phyloP scores from a whole-genome alignment of 192 early-diverging fungal species.

The Gaertneriomyces semiglobifer region DNA sequence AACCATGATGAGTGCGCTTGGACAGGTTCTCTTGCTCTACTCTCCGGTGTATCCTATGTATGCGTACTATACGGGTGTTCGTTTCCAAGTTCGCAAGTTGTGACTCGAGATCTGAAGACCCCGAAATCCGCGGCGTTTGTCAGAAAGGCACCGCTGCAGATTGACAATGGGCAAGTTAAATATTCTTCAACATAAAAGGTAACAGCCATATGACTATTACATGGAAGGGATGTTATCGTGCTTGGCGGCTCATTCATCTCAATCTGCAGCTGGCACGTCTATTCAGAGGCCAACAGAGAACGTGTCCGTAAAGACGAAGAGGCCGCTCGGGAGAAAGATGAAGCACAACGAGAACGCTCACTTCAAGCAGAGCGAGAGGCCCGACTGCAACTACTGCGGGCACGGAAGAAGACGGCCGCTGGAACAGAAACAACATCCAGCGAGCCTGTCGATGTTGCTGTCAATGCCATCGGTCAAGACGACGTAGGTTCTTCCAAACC shows the following conservation, averaged over 20 bases:
- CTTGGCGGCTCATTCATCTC: neutral
- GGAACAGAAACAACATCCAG: conserved; percentile 50
- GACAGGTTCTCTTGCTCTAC: too few relatives aligned
- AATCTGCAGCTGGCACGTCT: conserved; percentile 67
- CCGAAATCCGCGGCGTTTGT: too few relatives aligned
- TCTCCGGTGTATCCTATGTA: too few relatives aligned
- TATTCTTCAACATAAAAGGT: conserved; percentile 69
- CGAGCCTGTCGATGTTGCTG: conserved; percentile 55
- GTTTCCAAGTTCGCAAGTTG: too few relatives aligned
- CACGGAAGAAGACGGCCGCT: conserved; percentile 20
- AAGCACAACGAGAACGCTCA: conserved; percentile 45
- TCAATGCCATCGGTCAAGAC: conserved; percentile 44
- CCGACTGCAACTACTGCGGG: conserved; percentile 52
- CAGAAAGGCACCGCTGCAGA: too few relatives aligned
- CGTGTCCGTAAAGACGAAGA: conserved; percentile 66
- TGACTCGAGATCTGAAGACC: too few relatives aligned
- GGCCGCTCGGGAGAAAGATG: conserved; percentile 56
- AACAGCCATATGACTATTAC: neutral
- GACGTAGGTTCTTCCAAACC: neutral
- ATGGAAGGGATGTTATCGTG: neutral
- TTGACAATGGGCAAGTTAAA: conserved; percentile 44
- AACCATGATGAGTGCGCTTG: too few relatives aligned
- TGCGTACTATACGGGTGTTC: too few relatives aligned
- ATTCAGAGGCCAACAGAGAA: conserved; percentile 68
- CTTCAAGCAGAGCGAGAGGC: conserved; percentile 60